Base-by-base conservation (phyloP, 306 rosid genomes). In the Acacia crassicarpa region DNA sequence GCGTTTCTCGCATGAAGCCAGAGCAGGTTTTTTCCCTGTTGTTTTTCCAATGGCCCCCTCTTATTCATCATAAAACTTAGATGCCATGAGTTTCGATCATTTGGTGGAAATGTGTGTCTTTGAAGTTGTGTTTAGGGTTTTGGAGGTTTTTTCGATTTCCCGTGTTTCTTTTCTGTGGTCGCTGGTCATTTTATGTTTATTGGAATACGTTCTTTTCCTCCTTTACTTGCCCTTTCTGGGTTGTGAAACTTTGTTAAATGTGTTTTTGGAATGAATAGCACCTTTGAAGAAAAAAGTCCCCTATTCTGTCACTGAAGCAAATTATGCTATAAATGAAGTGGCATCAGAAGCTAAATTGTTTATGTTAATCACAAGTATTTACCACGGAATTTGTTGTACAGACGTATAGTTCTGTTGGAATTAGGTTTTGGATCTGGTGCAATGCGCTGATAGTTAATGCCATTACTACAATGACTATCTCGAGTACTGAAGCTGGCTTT, bases 1-100 rank as follows among this genome's bases (percentile, higher is more conserved):
- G 98, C 76, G 98, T 86, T 85, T 92, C 92, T 14, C 88, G 94
- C 56, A 89, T 93, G 94, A 89, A 68, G 72, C 89, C 92, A 6
- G 85, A 89, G 32, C 93, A 87, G 98, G 98, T 93, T 25, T 56
- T 15, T 13, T 8, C 32, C 16, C 14, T 22, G 43, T 6, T 51
- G 13, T 58, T 6, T 62, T 19, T 1, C 27, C 25, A 8, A 10
- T 9, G 40, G 3, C 25, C 48, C 30, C 23, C 6, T 16, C 27
- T 43, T 53, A 27, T 46, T 6, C 14, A 20, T 33, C 56, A 19
- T 41, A 53, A 15, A 62, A 59, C 67, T 81, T 65, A 23, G 77
- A 71, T 74, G 71, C 68, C 48, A 54, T 40, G 40, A 45, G 53
- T 81, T 83, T 54, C 53, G 66, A 65, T 61, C 10, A 62, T 45